Conservation (phyloP, 1,139 yeast species). For the Nadsonia starkeyi-henricii region DNA sequence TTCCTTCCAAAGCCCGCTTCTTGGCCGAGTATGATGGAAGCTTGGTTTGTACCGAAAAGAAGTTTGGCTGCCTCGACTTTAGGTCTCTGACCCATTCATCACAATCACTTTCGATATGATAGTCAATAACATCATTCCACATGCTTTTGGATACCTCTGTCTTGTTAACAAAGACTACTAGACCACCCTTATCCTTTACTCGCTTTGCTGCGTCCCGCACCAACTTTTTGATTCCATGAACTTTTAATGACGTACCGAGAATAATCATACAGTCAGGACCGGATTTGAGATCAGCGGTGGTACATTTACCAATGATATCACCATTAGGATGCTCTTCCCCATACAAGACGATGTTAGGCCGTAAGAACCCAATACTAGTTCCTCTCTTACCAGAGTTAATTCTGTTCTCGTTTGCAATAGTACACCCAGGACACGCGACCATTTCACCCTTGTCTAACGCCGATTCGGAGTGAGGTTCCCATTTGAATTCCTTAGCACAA, state of each 20-base stretch:
- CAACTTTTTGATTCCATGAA: constrained; percentile 71
- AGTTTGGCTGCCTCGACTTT: neutral
- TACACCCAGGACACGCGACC: constrained; percentile 44
- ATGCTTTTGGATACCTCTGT: constrained; percentile 11
- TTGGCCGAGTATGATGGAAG: neutral
- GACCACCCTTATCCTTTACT: constrained; percentile 45
- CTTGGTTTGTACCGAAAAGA: neutral
- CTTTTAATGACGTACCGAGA: constrained; percentile 76
- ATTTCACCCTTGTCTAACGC: constrained; percentile 16
- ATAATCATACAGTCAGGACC: constrained; percentile 67
- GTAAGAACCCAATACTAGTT: constrained; percentile 60
- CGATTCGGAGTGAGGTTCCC: constrained; percentile 11
- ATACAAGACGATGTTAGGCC: constrained; percentile 75
- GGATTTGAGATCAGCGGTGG: constrained; percentile 48
- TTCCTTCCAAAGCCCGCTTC: neutral
- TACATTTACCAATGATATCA: constrained; percentile 62
- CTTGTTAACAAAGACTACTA: constrained; percentile 52
- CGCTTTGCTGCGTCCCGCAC: constrained; percentile 50
- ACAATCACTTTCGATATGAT: neutral
- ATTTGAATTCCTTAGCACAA: constrained; percentile 35
- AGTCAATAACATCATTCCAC: neutral
- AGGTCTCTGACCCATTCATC: neutral
- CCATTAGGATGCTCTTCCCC: constrained; percentile 85
- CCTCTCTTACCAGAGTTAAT: constrained; percentile 51
- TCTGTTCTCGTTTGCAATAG: constrained; percentile 37